phyloP scores from a whole-genome alignment of 345 rosid species.

The Trapa incisa region DNA sequence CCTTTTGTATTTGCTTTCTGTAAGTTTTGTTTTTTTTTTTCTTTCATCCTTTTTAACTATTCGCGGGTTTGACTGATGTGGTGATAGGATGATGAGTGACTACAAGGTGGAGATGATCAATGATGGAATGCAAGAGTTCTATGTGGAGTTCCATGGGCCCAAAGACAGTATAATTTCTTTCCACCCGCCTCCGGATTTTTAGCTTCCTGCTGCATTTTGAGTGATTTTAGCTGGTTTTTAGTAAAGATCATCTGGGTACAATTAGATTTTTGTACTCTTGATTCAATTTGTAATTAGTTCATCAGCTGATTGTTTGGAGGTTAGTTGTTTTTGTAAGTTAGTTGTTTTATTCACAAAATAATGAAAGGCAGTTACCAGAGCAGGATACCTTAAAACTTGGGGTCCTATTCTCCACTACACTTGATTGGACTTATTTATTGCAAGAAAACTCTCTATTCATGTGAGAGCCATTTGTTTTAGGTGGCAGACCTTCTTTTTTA shows the following conservation, averaged over 20 bases:
- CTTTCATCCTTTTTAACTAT: slow-evolving; percentile 1
- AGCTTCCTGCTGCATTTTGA: slow-evolving; percentile 6
- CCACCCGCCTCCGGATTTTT: slow-evolving; percentile 12
- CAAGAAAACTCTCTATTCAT: not conserved
- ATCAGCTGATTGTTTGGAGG: not conserved
- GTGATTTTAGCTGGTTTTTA: not conserved
- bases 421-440: not conserved
- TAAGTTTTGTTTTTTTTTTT: not conserved
- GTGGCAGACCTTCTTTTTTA: not conserved
- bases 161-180: slow-evolving; percentile 58
- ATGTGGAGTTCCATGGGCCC: slow-evolving; percentile 93
- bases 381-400: no score
- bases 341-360: no score
- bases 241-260: not conserved
- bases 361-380: no score
- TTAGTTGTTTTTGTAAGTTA: no score
- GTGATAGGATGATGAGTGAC: slow-evolving; percentile 93
- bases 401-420: no score
- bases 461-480: not conserved
- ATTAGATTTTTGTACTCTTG: not conserved
- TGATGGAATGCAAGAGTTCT: slow-evolving; percentile 96
- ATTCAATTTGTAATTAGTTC: not conserved
- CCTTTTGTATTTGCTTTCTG: not conserved
- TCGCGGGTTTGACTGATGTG: slow-evolving; percentile 16
- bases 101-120: slow-evolving; percentile 96